Evolutionary conservation across 176 grass and related monocot species (phyloP).

Genomic region (Lolium multiflorum): DNA sequence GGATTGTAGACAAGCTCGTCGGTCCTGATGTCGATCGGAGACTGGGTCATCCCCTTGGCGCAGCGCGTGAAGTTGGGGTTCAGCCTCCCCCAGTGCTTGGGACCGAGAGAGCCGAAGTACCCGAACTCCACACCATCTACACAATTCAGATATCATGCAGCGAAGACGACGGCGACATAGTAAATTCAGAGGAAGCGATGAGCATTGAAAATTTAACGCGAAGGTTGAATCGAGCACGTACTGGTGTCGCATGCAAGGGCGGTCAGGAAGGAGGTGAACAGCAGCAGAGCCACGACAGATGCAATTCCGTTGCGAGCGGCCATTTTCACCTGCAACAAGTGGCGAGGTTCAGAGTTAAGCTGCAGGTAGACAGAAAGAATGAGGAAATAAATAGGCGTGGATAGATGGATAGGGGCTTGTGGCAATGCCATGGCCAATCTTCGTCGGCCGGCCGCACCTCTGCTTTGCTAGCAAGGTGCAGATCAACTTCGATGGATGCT

Average conservation of each 20-base stretch:
- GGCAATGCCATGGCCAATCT: slow-evolving; percentile 23
- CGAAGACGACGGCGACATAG: neutral
- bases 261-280: slow-evolving; percentile 13
- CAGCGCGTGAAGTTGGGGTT: slow-evolving; percentile 59
- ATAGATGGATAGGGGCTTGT: neutral
- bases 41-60: slow-evolving; percentile 64
- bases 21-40: slow-evolving; percentile 73
- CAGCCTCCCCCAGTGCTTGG: slow-evolving; percentile 64
- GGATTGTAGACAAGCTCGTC: slow-evolving; percentile 40
- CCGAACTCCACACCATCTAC: slow-evolving; percentile 54
- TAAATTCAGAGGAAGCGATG: no score
- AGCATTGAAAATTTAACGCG: no score
- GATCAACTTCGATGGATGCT: slow-evolving; percentile 1
- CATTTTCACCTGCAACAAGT: slow-evolving; percentile 23
- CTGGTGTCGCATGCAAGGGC: slow-evolving; percentile 39
- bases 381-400: slow-evolving; percentile 32
- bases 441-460: slow-evolving; percentile 17
- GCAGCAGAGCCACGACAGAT: neutral
- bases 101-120: slow-evolving; percentile 59
- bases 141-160: neutral
- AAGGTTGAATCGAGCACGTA: slow-evolving; percentile 2
- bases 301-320: neutral
- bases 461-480: neutral
- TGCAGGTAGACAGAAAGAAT: slow-evolving; percentile 8
- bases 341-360: neutral